These are phyloP conservation scores for Sordariomycetes sp. DNA, from an alignment of 2,329 filamentous ascomycete species.

Conservation along the genomic window DNA sequence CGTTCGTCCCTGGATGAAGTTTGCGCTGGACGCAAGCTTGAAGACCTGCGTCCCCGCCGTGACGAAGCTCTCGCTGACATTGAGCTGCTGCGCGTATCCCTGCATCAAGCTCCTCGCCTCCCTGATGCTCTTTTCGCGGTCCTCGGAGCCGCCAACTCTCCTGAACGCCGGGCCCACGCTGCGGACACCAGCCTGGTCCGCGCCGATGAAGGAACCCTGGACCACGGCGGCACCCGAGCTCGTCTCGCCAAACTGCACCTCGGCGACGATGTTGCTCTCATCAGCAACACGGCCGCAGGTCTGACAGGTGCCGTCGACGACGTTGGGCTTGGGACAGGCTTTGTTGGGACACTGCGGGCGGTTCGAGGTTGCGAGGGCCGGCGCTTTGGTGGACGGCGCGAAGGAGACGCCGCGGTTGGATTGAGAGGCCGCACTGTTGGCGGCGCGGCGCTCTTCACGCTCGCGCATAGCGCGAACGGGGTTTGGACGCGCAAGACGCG, in stretches of 20 bases:
- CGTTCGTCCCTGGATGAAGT: constrained; percentile 79
- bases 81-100: constrained; percentile 51
- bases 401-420: constrained; percentile 17
- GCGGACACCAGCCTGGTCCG: constrained; percentile 74
- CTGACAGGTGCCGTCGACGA: constrained; percentile 63
- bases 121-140: constrained; percentile 50
- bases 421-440: constrained; percentile 16
- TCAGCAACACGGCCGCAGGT: constrained; percentile 79
- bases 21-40: constrained; percentile 63
- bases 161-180: constrained; percentile 54
- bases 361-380: constrained; percentile 11
- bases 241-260: constrained; percentile 85
- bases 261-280: constrained; percentile 82
- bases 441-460: constrained; percentile 35
- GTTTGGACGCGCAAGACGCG: constrained; percentile 33
- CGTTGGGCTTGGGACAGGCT: constrained; percentile 49
- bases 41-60: constrained; percentile 64
- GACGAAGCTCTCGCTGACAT: constrained; percentile 51
- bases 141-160: constrained; percentile 47
- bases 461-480: constrained; percentile 42
- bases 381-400: constrained; percentile 8
- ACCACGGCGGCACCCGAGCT: constrained; percentile 80
- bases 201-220: constrained; percentile 79
- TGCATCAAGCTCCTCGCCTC: constrained; percentile 50
- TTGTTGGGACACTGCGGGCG: constrained; percentile 48